Base-by-base conservation (phyloP, 805 yeast species). In the Wickerhamomyces queroliae region DNA sequence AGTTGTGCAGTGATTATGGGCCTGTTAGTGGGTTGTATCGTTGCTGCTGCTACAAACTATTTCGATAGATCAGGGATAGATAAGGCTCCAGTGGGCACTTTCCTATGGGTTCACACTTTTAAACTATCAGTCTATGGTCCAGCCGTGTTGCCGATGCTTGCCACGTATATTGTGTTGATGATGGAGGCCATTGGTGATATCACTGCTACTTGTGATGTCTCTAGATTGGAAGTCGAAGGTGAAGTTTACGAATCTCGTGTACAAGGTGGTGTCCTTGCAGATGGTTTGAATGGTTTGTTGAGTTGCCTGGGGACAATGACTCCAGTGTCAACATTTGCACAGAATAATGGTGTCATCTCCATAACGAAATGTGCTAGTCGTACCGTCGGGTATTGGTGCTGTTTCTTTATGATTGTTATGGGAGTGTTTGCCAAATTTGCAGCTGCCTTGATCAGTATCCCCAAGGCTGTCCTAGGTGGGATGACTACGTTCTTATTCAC, bases 111-210 rank as follows among this genome's bases (percentile, higher is more conserved):
- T 13, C 82, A 83, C 46, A 88, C 96, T 11, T 89, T 88, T 69
- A 79, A 74, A 45, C 69, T 88, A 39, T 61, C 67, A 29, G 76
- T 89, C 6, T 86, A 89, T 53, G 96, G 86, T 3, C 96, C 96
- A 1, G 77, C 83, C 3, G 93, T 89, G 6, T 64, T 89, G 38
- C 96, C 96, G 5, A 74, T 86, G 66, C 63, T 89, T 41, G 95
- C 96, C 1, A 83, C 88, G 35, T 89, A 79, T 58, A 69, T 89
- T 24, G 87, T 82, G 21, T 64, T 85, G 50, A 83, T 86, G 77
- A 87, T 88, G 88, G 96, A 90, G 67, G 84, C 95, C 39, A 87
- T 89, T 56, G 96, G 96, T 61, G 96, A 89, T 62, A 83, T 89
- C 56, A 87, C 96, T 24, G 96, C 96, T 26, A 86, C 96, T 32